Percentiles rank a stretch among this genome's conserved stretches.
These are phyloP conservation scores for Hygrophila difformis DNA, from an alignment of 257 asterid species.

Conservation along the genomic window DNA sequence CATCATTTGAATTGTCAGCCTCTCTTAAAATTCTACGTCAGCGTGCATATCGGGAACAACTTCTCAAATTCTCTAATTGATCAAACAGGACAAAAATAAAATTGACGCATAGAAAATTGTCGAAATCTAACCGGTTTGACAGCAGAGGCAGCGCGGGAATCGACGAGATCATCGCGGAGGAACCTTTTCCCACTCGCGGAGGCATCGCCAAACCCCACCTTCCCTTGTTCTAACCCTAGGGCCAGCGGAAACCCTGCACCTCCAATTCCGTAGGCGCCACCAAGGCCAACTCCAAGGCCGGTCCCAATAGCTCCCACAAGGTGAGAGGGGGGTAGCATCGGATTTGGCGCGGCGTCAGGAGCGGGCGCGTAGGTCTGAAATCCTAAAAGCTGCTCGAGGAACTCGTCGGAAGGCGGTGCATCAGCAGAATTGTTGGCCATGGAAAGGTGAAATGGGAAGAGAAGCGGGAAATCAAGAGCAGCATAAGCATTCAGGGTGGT, in stretches of 20 bases:
- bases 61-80: too few species aligned
- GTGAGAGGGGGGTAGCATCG: constrained; percentile 58
- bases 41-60: too few species aligned
- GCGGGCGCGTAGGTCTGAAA: constrained; percentile 51
- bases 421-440: constrained; percentile 83
- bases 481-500: too few species aligned
- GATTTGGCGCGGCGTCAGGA: constrained; percentile 29
- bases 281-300: constrained; percentile 43
- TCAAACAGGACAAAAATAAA: too few species aligned
- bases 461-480: too few species aligned
- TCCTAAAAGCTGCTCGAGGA: constrained; percentile 78
- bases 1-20: too few species aligned
- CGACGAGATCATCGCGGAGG: constrained; percentile 44
- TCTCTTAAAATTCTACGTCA: too few species aligned
- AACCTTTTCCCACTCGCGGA: constrained; percentile 61
- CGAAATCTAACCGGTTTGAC: constrained; percentile 37
- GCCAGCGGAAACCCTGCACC: constrained; percentile 78
- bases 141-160: constrained; percentile 55
- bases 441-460: too few species aligned
- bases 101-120: neutral
- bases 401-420: constrained; percentile 75
- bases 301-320: constrained; percentile 43
- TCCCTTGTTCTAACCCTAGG: constrained; percentile 85
- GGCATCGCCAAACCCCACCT: constrained; percentile 49
- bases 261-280: constrained; percentile 32